These are phyloP conservation scores for Fusarium udum DNA, from an alignment of 2,329 filamentous ascomycete species.

Conservation along the genomic window DNA sequence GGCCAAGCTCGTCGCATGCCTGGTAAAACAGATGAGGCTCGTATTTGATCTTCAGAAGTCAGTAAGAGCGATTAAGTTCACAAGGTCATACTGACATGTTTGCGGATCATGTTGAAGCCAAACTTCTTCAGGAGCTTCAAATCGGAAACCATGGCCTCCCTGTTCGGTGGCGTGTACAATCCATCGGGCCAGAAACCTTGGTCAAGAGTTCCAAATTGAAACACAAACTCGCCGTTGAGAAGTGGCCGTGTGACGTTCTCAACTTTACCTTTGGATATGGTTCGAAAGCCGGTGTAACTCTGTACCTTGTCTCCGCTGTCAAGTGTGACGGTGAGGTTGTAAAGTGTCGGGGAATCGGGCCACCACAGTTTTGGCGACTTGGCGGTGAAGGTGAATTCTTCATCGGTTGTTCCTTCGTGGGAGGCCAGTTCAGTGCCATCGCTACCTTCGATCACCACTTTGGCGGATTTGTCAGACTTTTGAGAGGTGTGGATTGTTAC, in stretches of 20 bases:
- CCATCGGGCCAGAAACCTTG: constrained; percentile 79
- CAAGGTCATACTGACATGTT: constrained; percentile 62
- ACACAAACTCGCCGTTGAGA: constrained; percentile 74
- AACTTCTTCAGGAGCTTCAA: constrained; percentile 70
- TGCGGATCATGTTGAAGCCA: constrained; percentile 76
- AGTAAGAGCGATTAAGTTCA: not conserved
- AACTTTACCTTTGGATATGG: constrained; percentile 64
- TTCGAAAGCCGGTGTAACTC: constrained; percentile 77
- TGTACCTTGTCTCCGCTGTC: constrained; percentile 59
- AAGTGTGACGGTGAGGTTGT: constrained; percentile 67
- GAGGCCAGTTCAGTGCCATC: constrained; percentile 6
- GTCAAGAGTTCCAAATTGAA: constrained; percentile 74
- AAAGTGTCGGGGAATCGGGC: constrained; percentile 69
- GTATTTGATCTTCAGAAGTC: constrained; percentile 65
- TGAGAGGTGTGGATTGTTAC: constrained; percentile 4
- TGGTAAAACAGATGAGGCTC: constrained; percentile 74
- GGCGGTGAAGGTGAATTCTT: constrained; percentile 64
- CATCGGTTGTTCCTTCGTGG: constrained; percentile 50
- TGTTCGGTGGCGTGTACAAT: constrained; percentile 70
- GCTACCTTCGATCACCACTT: not conserved
- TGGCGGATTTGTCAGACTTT: not conserved
- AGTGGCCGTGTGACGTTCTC: constrained; percentile 69
- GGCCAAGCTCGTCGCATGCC: constrained; percentile 71
- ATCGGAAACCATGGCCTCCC: constrained; percentile 75
- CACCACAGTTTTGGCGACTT: constrained; percentile 69